These are phyloP conservation scores for Phytophthora sansomeana DNA, from an alignment of 352 stramenopile species.

Conservation along the genomic window DNA sequence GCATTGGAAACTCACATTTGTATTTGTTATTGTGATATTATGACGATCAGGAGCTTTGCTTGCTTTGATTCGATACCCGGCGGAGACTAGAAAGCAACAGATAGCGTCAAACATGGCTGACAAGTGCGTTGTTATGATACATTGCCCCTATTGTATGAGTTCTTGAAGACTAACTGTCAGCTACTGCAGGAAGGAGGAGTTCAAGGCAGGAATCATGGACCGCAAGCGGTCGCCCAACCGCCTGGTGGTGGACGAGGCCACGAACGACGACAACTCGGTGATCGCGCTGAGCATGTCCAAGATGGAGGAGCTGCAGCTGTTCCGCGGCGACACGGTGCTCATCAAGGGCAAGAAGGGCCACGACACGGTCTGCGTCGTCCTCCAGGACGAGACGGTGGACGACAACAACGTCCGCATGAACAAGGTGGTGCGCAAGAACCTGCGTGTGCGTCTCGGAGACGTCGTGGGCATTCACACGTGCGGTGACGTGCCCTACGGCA, in stretches of 20 bases:
- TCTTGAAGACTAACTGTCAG: not conserved
- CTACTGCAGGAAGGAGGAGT: slow-evolving; percentile 70
- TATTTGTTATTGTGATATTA: not conserved
- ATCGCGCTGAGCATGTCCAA: slow-evolving; percentile 92
- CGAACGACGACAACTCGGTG: slow-evolving; percentile 99
- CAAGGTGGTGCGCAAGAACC: slow-evolving; percentile 99
- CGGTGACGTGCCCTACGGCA: slow-evolving; percentile 98
- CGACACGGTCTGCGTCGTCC: slow-evolving; percentile 98
- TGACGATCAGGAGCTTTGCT: slow-evolving; percentile 19
- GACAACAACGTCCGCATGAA: slow-evolving; percentile 99
- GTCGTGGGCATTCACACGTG: slow-evolving; percentile 97
- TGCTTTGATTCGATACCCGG: slow-evolving; percentile 27
- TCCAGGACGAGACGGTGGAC: slow-evolving; percentile 98
- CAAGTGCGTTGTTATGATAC: slow-evolving; percentile 29
- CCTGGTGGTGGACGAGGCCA: slow-evolving; percentile 98
- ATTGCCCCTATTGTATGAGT: too few species aligned
- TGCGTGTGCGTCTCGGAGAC: slow-evolving; percentile 97
- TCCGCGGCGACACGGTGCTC: slow-evolving; percentile 98
- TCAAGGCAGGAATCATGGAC: slow-evolving; percentile 89
- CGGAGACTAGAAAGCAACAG: slow-evolving; percentile 18
- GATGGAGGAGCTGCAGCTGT: slow-evolving; percentile 99
- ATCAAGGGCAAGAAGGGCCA: slow-evolving; percentile 99
- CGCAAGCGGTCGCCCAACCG: slow-evolving; percentile 98
- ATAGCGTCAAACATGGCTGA: slow-evolving; percentile 33
- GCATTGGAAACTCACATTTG: not conserved